Base-by-base conservation (phyloP, 208 protist genomes). In the Trypanosoma rangeli region DNA sequence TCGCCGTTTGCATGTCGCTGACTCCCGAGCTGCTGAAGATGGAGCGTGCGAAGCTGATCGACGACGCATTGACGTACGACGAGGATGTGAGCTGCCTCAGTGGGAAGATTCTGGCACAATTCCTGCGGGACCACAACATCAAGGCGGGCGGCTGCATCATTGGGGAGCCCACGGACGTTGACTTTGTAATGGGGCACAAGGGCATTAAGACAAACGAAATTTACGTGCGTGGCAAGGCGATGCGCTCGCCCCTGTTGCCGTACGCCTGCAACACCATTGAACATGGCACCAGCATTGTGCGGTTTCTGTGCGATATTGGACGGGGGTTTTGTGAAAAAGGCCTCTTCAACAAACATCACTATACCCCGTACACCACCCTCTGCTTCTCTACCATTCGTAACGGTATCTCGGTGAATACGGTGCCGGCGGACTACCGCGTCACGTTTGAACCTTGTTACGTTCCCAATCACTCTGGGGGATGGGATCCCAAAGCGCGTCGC, bases 371-470 rank as follows among this genome's bases (percentile, higher is more conserved):
- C 73, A 84, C 79, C 3, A 82, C 72, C 0, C 31, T 89, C 5
- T 86, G 78, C 57, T 73, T 75, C 24, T 59, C 78, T 10, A 59
- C 79, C 0, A 66, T 73, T 20, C 55, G 53, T n/a, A 80, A 74
- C 52, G 84, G 84, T 62, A 82, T 74, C n/a, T 80, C 80, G 15
- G 63, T 76, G 57, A 89, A 89, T 73, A 89, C 80, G 46, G 85
- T 85, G 39, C 80, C 84, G 1, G 80, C 78, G 2, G 59, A 71
- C 44, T 89, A 80, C 70, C 70, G 52, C 12, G 24, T 89, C 0
- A 62, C 69, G 37, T 89, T 68, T 31, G 80, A 89, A 60, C 80
- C 86, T 55, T 80, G 84, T 52, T 86, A 89, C 75, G 74, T 89
- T 55, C 78, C 79, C 4, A 49, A 42, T 26, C 77, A 85, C 70